Percentiles rank a stretch among this genome's conserved stretches.
phyloP scores from a whole-genome alignment of 805 yeast species.

The Helenozyma baotianmanensis region DNA sequence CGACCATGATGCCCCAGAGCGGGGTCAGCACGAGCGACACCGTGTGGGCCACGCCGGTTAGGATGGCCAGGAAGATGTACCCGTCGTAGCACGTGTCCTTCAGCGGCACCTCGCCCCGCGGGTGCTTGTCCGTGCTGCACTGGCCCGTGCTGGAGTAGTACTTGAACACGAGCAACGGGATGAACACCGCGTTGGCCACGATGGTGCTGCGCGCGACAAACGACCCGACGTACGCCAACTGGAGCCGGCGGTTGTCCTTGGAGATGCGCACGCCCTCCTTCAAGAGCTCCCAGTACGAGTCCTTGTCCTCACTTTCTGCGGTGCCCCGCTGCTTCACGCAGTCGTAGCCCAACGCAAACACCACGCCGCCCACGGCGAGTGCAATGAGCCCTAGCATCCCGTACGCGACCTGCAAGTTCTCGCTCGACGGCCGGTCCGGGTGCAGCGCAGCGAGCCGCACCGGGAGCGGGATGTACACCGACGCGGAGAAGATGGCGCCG shows the following conservation, averaged over 20 bases:
- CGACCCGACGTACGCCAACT: conserved; percentile 56
- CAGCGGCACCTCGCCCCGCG: conserved; percentile 16
- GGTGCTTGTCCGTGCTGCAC: conserved; percentile 37
- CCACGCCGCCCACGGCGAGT: conserved; percentile 31
- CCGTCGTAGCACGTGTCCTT: conserved; percentile 55
- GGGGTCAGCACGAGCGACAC: conserved; percentile 60
- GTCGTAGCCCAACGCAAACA: conserved; percentile 45
- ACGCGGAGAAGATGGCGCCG: conserved; percentile 64
- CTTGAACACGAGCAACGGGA: conserved; percentile 59
- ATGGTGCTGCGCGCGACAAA: conserved; percentile 62
- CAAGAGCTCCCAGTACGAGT: conserved; percentile 37
- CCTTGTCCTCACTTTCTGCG: conserved; percentile 12
- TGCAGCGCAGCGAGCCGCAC: conserved; percentile 38
- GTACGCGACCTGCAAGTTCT: conserved; percentile 47
- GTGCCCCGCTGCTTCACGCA: conserved; percentile 28
- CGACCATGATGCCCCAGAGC: conserved; percentile 56
- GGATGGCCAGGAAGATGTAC: conserved; percentile 58
- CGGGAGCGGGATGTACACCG: conserved; percentile 54
- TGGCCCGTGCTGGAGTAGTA: conserved; percentile 48
- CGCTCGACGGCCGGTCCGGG: conserved; percentile 33
- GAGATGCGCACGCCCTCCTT: conserved; percentile 47
- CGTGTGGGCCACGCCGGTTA: conserved; percentile 63
- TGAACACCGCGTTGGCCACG: conserved; percentile 51
- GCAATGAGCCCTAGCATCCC: conserved; percentile 43
- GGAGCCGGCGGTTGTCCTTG: conserved; percentile 40